phyloP scores from a whole-genome alignment of 306 rosid species.

The Casuarina equisetifolia region DNA sequence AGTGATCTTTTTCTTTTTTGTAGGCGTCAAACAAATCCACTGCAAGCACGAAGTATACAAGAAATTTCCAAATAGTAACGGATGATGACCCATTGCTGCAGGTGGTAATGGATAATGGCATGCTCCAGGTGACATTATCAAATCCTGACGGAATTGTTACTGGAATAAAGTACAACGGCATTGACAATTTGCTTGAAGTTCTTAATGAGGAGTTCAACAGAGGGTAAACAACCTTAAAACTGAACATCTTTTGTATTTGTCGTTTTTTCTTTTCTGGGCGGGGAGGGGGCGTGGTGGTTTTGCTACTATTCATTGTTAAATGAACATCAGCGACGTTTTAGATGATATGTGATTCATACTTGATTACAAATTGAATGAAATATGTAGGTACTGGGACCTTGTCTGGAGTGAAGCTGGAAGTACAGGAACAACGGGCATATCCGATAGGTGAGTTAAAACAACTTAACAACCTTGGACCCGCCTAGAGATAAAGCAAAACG shows the following conservation, averaged over 20 bases:
- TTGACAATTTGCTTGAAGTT: slow-evolving; percentile 87
- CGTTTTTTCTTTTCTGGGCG: too few relatives aligned
- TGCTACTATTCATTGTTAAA: too few relatives aligned
- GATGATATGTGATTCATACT: background rate
- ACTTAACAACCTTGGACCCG: background rate
- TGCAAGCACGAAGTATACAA: background rate
- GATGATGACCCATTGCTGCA: slow-evolving; percentile 23
- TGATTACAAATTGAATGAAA: slow-evolving; percentile 15
- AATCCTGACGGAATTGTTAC: slow-evolving; percentile 87
- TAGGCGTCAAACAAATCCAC: background rate
- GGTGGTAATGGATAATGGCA: slow-evolving; percentile 96
- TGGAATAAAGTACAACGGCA: slow-evolving; percentile 68
- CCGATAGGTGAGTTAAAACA: slow-evolving; percentile 62
- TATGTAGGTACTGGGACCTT: slow-evolving; percentile 93
- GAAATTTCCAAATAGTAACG: slow-evolving; percentile 2
- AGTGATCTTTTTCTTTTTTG: slow-evolving; percentile 10
- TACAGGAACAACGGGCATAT: slow-evolving; percentile 52
- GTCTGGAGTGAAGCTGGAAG: slow-evolving; percentile 88
- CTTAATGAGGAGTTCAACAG: slow-evolving; percentile 70
- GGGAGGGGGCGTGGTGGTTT: too few relatives aligned
- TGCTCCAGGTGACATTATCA: slow-evolving; percentile 78
- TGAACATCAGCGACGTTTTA: too few relatives aligned
- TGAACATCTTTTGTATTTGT: slow-evolving; percentile 2
- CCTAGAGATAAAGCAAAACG: background rate
- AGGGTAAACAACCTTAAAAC: slow-evolving; percentile 52